Conservation (phyloP, 2,329 filamentous ascomycete genomes). For the Penicillium expansum region DNA sequence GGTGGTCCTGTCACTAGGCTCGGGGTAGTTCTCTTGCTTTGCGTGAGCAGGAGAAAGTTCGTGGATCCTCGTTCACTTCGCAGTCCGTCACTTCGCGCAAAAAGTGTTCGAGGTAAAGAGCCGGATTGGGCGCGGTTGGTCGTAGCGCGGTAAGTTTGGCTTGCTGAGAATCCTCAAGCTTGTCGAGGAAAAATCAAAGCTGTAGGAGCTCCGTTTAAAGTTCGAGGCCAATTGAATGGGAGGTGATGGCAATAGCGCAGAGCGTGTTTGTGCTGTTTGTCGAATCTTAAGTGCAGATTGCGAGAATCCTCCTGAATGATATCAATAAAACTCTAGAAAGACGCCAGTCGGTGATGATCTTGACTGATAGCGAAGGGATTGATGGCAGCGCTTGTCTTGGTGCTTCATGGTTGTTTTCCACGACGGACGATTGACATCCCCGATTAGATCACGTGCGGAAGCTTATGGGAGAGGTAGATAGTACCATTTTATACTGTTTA, state of each 20-base stretch:
- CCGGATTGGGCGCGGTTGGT: not conserved
- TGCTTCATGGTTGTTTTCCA: conserved; percentile 9
- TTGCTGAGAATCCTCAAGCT: not conserved
- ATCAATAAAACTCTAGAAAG: not conserved
- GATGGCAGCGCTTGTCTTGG: not conserved
- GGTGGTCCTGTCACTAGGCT: not conserved
- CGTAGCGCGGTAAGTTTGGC: not conserved
- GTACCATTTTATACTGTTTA: not conserved
- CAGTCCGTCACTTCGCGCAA: conserved; percentile 3
- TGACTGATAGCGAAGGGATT: not conserved
- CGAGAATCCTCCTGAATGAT: not conserved
- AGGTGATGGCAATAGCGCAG: not conserved
- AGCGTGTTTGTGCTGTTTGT: not conserved
- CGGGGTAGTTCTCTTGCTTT: not conserved
- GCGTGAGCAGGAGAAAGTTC: not conserved
- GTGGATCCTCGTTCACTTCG: not conserved
- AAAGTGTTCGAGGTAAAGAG: not conserved
- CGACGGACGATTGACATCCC: conserved; percentile 4
- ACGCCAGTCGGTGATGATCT: not conserved
- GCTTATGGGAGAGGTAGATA: not conserved
- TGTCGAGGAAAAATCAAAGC: not conserved
- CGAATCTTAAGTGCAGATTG: not conserved
- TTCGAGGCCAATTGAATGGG: not conserved
- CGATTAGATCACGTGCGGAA: conserved; percentile 8
- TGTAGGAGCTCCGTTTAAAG: not conserved